Conservation (phyloP, 495 filamentous ascomycete genomes). For the Tuber umbilicatum region DNA sequence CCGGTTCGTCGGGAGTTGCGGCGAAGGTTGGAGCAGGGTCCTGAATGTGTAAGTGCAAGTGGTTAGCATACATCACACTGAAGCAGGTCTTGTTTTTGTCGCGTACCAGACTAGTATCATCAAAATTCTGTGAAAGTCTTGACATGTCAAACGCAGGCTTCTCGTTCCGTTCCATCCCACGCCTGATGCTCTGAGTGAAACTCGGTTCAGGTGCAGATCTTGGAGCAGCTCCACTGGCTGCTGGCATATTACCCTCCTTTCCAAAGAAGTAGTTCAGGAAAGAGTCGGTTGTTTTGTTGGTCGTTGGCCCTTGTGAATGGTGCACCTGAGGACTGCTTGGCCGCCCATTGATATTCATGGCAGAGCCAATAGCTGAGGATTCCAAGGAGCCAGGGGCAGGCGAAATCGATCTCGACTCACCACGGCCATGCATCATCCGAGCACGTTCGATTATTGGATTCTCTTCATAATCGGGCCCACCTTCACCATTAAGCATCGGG, state of each 20-base stretch:
- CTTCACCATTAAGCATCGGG: slow-evolving; percentile 59
- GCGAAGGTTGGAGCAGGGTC: slow-evolving; percentile 41
- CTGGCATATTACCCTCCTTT: slow-evolving; percentile 60
- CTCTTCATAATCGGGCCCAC: slow-evolving; percentile 64
- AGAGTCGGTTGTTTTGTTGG: slow-evolving; percentile 61
- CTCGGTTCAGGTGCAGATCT: slow-evolving; percentile 57
- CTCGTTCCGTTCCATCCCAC: slow-evolving; percentile 55
- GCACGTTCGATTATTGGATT: slow-evolving; percentile 48
- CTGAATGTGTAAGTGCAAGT: slow-evolving; percentile 22
- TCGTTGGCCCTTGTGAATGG: slow-evolving; percentile 40
- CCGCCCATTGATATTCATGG: slow-evolving; percentile 44
- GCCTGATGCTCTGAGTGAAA: slow-evolving; percentile 74
- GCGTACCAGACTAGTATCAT: slow-evolving; percentile 40
- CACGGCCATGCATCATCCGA: slow-evolving; percentile 31
- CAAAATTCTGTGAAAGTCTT: slow-evolving; percentile 38
- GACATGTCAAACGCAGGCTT: slow-evolving; percentile 29
- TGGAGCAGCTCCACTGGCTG: slow-evolving; percentile 30
- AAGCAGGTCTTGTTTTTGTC: background rate
- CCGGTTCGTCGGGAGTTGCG: slow-evolving; percentile 58
- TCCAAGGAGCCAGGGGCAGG: slow-evolving; percentile 38
- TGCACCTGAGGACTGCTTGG: slow-evolving; percentile 40
- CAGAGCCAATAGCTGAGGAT: slow-evolving; percentile 35
- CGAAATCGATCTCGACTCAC: slow-evolving; percentile 40
- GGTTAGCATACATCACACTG: slow-evolving; percentile 14
- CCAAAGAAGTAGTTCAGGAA: slow-evolving; percentile 99